Evolutionary conservation across 2,329 filamentous ascomycete species (phyloP).

Genomic region (Stylonectria norvegica): DNA sequence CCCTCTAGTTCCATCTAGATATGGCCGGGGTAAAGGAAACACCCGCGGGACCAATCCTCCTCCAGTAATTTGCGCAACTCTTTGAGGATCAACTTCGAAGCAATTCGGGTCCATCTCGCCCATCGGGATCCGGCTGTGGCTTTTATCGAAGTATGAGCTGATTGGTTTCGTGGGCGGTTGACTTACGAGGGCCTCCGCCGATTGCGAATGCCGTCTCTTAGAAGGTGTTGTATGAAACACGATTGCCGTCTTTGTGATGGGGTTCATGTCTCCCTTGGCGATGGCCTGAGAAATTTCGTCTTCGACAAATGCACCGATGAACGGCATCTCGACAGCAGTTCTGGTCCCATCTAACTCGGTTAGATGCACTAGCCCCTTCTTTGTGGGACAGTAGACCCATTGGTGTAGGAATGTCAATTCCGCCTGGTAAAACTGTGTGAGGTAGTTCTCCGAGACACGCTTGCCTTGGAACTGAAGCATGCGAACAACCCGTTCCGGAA

Average conservation of each 20-base stretch:
- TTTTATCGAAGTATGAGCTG: conserved; percentile 52
- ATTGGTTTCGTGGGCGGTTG: conserved; percentile 47
- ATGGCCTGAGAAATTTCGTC: conserved; percentile 68
- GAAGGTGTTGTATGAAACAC: conserved; percentile 39
- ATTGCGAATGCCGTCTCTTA: conserved; percentile 41
- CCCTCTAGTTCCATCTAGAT: conserved; percentile 40
- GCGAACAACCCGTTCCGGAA: conserved; percentile 74
- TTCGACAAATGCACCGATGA: conserved; percentile 73
- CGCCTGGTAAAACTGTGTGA: conserved; percentile 77
- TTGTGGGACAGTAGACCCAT: conserved; percentile 82
- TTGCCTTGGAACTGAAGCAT: conserved; percentile 89
- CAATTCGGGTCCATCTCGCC: conserved; percentile 63
- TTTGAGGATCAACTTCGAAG: conserved; percentile 50
- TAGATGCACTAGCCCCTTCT: conserved; percentile 69
- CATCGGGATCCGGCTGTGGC: conserved; percentile 50
- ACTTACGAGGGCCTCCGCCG: conserved; percentile 22
- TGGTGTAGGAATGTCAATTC: conserved; percentile 93
- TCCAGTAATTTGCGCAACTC: conserved; percentile 46
- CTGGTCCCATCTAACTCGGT: conserved; percentile 63
- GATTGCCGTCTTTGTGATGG: conserved; percentile 75
- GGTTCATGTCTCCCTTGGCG: conserved; percentile 78
- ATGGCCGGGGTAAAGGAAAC: conserved; percentile 57
- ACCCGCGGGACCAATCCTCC: conserved; percentile 52
- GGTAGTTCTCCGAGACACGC: conserved; percentile 76
- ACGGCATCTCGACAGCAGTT: conserved; percentile 69